Conservation (phyloP, 495 filamentous ascomycete genomes). For the Neurospora sp. region DNA sequence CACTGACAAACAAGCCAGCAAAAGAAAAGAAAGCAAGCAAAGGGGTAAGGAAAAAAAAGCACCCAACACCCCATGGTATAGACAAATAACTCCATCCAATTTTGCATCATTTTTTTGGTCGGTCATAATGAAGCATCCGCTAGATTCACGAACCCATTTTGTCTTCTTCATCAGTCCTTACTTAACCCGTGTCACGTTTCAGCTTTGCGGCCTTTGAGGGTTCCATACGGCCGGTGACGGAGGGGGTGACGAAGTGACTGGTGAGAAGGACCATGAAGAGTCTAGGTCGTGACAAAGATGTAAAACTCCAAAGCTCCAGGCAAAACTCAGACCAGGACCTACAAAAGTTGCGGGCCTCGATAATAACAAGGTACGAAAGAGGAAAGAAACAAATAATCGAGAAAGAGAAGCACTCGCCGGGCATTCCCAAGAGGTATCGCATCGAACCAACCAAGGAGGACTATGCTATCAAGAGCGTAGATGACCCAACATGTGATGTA, state of each 20-base stretch:
- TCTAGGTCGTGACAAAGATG: not conserved
- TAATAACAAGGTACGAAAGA: not conserved
- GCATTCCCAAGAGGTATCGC: not conserved
- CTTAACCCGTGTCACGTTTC: not conserved
- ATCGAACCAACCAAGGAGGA: not conserved
- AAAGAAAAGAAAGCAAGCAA: not conserved
- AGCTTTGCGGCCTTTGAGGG: not conserved
- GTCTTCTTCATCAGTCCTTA: not conserved
- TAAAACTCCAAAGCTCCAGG: not conserved
- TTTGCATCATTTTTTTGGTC: not conserved
- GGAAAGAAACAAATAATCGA: not conserved
- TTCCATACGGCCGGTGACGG: not conserved
- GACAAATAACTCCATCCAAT: not conserved
- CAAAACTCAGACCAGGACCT: not conserved
- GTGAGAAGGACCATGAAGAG: not conserved
- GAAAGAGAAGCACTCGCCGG: not conserved
- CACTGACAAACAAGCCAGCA: not conserved
- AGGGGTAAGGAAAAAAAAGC: not conserved
- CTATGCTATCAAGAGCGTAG: not conserved
- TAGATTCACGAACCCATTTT: not conserved
- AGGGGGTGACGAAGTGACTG: not conserved
- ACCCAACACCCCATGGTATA: not conserved
- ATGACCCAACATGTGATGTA: not conserved
- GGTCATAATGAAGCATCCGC: not conserved
- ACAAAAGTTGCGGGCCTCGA: not conserved